phyloP scores from a whole-genome alignment of 1,284 basidiomycete genomes.

The Takashimella tepidaria region DNA sequence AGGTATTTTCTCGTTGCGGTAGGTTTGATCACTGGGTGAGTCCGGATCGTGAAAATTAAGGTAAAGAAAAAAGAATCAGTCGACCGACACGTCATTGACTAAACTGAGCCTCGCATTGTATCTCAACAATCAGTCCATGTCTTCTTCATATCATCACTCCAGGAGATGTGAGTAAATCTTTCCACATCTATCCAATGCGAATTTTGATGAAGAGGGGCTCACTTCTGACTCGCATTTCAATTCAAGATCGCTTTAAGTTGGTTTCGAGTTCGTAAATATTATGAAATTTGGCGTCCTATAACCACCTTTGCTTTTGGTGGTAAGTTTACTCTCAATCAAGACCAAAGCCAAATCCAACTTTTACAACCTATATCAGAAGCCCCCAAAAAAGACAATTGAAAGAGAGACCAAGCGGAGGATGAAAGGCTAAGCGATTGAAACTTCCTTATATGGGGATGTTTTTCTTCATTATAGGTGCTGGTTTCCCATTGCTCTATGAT shows the following conservation, averaged over 20 bases:
- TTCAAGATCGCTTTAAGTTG: slow-evolving; percentile 24
- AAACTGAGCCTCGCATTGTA: too few species aligned
- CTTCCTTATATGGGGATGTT: neutral
- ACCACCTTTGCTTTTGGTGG: slow-evolving; percentile 45
- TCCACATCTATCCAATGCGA: too few species aligned
- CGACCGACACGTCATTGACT: neutral
- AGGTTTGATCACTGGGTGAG: slow-evolving; percentile 26
- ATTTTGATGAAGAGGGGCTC: too few species aligned
- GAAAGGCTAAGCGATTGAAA: too few species aligned
- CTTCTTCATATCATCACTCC: slow-evolving; percentile 25
- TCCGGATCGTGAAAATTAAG: neutral
- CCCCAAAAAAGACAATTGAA: too few species aligned
- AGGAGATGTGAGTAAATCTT: slow-evolving; percentile 15
- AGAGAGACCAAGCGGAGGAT: too few species aligned
- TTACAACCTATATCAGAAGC: too few species aligned
- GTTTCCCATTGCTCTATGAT: slow-evolving; percentile 41
- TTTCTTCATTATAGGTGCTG: slow-evolving; percentile 14
- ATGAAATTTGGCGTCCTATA: slow-evolving; percentile 39
- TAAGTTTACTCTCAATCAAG: slow-evolving; percentile 3
- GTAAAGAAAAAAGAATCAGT: too few species aligned
- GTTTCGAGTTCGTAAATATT: slow-evolving; percentile 12
- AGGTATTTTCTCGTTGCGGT: slow-evolving; percentile 21
- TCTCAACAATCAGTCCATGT: slow-evolving; percentile 22
- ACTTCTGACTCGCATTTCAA: too few species aligned
- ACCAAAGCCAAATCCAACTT: too few species aligned